Conservation (phyloP, 116 monocot genomes). For the Phalaenopsis hybrid region DNA sequence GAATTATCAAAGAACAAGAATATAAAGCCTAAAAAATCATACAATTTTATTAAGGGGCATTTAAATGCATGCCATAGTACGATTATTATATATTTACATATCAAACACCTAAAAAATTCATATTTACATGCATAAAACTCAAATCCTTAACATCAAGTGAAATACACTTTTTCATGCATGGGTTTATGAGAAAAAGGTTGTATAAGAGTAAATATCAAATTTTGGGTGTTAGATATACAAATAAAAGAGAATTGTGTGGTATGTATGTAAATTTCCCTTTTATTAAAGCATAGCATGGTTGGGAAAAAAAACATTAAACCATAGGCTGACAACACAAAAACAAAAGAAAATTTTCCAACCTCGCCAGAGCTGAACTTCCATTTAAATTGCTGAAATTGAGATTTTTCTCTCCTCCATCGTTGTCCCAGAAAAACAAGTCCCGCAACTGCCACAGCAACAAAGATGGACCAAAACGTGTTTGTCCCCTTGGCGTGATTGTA, state of each 20-base stretch:
- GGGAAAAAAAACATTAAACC: not conserved
- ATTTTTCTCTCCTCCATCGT: conserved; percentile 38
- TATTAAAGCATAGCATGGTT: too few species aligned
- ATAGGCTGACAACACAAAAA: not conserved
- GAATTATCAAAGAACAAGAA: not conserved
- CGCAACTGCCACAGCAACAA: conserved; percentile 34
- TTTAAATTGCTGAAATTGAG: conserved; percentile 22
- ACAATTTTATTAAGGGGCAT: not conserved
- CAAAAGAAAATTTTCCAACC: conserved; percentile 8
- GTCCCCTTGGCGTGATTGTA: conserved; percentile 35
- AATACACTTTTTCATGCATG: too few species aligned
- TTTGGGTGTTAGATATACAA: not conserved
- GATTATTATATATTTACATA: too few species aligned
- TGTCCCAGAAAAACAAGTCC: conserved; percentile 40
- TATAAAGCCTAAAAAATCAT: not conserved
- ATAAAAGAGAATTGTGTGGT: not conserved
- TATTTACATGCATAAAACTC: too few species aligned
- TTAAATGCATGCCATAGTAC: too few species aligned
- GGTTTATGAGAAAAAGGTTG: too few species aligned
- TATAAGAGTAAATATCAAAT: too few species aligned
- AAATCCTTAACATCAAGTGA: too few species aligned
- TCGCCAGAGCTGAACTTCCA: conserved; percentile 18
- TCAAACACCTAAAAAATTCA: too few species aligned
- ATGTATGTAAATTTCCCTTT: too few species aligned
- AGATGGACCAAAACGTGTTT: conserved; percentile 42